phyloP scores from a whole-genome alignment of 208 protist genomes.

The Leishmania gerbilli region DNA sequence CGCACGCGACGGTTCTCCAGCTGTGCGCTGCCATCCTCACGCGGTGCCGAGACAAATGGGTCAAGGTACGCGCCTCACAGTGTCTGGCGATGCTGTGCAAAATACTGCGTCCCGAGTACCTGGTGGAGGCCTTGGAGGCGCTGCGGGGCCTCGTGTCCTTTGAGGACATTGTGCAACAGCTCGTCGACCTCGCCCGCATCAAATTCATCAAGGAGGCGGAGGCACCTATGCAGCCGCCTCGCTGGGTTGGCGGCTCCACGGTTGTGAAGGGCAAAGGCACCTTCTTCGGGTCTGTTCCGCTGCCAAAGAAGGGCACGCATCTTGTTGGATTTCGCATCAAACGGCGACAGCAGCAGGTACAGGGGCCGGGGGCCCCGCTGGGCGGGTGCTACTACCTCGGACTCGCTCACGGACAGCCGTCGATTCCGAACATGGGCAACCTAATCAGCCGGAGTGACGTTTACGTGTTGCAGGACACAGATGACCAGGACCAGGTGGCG shows the following conservation, averaged over 20 bases:
- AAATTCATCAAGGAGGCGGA: constrained; percentile 40
- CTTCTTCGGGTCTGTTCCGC: constrained; percentile 68
- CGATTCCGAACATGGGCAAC: constrained; percentile 65
- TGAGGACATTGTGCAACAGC: constrained; percentile 59
- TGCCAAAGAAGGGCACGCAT: constrained; percentile 69
- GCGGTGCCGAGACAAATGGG: constrained; percentile 59
- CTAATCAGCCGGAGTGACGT: constrained; percentile 79
- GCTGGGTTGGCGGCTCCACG: constrained; percentile 56
- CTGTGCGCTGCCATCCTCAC: constrained; percentile 70
- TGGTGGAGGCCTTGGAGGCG: constrained; percentile 47
- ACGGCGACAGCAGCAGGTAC: constrained; percentile 57
- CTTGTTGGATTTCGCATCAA: constrained; percentile 85
- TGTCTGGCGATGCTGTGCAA: constrained; percentile 60
- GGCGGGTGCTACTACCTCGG: constrained; percentile 92
- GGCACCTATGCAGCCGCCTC: constrained; percentile 40
- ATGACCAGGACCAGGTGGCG: constrained; percentile 86
- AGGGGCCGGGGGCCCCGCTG: constrained; percentile 69
- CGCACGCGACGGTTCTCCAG: constrained; percentile 68
- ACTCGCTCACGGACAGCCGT: constrained; percentile 70
- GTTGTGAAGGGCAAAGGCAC: constrained; percentile 72
- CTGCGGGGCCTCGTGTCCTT: constrained; percentile 37
- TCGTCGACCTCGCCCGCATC: constrained; percentile 62
- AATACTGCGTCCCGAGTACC: constrained; percentile 53
- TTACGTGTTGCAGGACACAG: constrained; percentile 87
- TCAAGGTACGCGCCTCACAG: constrained; percentile 70